Percentiles rank a stretch among this genome's conserved stretches.
These are phyloP conservation scores for Thalassiosira oceanica DNA, from an alignment of 352 stramenopile genomes.

Conservation along the genomic window DNA sequence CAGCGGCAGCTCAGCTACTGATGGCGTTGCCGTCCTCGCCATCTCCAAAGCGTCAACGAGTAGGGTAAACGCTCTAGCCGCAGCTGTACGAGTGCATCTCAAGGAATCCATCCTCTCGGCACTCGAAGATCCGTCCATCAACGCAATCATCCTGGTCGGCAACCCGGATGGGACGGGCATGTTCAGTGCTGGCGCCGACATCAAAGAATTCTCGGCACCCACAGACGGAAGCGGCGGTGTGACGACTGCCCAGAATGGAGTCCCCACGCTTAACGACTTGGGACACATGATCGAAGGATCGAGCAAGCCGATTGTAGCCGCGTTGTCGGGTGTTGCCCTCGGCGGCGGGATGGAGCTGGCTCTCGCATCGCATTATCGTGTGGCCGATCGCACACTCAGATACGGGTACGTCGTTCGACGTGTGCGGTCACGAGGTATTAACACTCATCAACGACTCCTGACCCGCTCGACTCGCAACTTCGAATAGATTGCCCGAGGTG, in stretches of 20 bases:
- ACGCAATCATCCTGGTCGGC: conserved; percentile 90
- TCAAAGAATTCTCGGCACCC: conserved; percentile 88
- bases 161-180: conserved; percentile 79
- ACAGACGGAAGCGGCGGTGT: conserved; percentile 80
- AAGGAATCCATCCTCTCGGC: conserved; percentile 39
- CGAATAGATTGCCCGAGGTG: conserved; percentile 94
- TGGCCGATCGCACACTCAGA: conserved; percentile 84
- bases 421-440: too few relatives aligned
- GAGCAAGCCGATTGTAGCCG: conserved; percentile 75
- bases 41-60: conserved; percentile 28
- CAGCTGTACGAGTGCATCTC: conserved; percentile 38
- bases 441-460: too few relatives aligned
- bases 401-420: too few relatives aligned
- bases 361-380: conserved; percentile 93
- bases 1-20: too few relatives aligned
- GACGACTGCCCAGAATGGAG: conserved; percentile 81
- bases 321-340: conserved; percentile 64
- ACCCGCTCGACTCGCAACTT: too few relatives aligned
- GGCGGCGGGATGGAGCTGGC: conserved; percentile 88
- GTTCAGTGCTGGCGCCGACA: conserved; percentile 94
- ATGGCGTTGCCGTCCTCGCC: conserved; percentile 31
- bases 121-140: conserved; percentile 44
- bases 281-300: conserved; percentile 84
- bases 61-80: conserved; percentile 59
- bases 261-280: conserved; percentile 86